A percentile compares a stretch with the other conserved stretches of the same genome.
Evolutionary conservation across 106 monocot genomes (phyloP).

Genomic region (Vanilla planifolia): DNA sequence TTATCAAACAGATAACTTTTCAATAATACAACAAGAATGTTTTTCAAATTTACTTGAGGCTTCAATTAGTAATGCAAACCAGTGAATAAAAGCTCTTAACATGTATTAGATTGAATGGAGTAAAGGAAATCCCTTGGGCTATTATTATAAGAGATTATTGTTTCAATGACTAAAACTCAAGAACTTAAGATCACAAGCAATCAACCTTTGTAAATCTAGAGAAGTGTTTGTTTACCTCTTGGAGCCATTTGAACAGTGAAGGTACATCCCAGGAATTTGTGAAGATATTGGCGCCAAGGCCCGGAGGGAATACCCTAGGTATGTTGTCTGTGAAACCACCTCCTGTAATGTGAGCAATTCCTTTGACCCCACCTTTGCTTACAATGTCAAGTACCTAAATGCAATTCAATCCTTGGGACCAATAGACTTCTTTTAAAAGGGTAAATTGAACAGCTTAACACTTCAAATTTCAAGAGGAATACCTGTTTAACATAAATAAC

Average conservation of each 20-base stretch:
- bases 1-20: no score
- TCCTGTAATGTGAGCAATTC: conserved; percentile 96
- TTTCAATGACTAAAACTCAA: no score
- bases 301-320: conserved; percentile 82
- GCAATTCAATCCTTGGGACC: not conserved
- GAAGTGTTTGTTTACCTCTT: conserved; percentile 42
- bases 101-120: no score
- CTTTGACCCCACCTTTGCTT: conserved; percentile 84
- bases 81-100: no score
- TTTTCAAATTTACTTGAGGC: no score
- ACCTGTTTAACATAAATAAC: conserved; percentile 97
- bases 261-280: conserved; percentile 75
- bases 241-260: conserved; percentile 80
- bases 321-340: conserved; percentile 98
- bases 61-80: no score
- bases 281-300: conserved; percentile 76
- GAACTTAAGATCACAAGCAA: no score
- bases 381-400: conserved; percentile 83
- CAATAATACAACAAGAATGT: no score
- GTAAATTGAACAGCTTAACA: not conserved
- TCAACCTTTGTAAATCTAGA: not conserved
- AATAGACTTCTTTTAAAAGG: not conserved
- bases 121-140: no score
- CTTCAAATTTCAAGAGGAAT: not conserved
- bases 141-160: no score